phyloP scores from a whole-genome alignment of 495 filamentous ascomycete genomes.

The Apodospora peruviana region DNA sequence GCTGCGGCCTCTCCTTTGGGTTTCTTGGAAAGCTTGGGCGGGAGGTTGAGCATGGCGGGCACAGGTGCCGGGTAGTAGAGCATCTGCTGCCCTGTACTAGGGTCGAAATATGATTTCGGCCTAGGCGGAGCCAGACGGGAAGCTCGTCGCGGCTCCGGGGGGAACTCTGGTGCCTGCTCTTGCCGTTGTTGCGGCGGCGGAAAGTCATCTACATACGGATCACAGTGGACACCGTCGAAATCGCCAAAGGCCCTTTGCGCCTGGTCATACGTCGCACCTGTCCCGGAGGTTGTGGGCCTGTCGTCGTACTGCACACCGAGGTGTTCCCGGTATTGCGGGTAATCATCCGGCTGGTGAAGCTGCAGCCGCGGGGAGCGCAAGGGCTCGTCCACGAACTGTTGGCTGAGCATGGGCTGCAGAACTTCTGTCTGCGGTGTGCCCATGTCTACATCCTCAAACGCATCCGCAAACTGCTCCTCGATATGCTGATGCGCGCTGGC shows the following conservation, averaged over 20 bases:
- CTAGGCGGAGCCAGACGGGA: slow-evolving; percentile 26
- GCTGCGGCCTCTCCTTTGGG: slow-evolving; percentile 48
- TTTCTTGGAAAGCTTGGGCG: slow-evolving; percentile 76
- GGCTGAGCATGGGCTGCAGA: slow-evolving; percentile 11
- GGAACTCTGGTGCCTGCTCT: neutral
- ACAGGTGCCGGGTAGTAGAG: slow-evolving; percentile 94
- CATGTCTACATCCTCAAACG: slow-evolving; percentile 12
- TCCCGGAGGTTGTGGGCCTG: slow-evolving; percentile 48
- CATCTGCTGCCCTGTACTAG: slow-evolving; percentile 67
- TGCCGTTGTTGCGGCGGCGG: slow-evolving; percentile 14
- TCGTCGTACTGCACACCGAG: slow-evolving; percentile 6
- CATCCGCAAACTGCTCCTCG: slow-evolving; percentile 22
- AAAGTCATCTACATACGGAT: slow-evolving; percentile 38
- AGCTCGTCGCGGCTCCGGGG: slow-evolving; percentile 9
- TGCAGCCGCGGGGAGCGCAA: slow-evolving; percentile 23
- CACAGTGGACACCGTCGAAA: slow-evolving; percentile 90
- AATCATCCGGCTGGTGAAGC: slow-evolving; percentile 20
- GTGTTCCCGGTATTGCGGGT: slow-evolving; percentile 12
- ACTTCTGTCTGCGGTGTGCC: slow-evolving; percentile 6
- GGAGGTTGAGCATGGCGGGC: slow-evolving; percentile 86
- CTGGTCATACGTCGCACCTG: slow-evolving; percentile 64
- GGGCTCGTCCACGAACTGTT: slow-evolving; percentile 6
- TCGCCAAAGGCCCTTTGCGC: slow-evolving; percentile 71
- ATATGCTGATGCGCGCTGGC: slow-evolving; percentile 26
- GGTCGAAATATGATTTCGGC: slow-evolving; percentile 58